These are phyloP conservation scores for Scleromitrula shiraiana DNA, from an alignment of 2,329 filamentous ascomycete species.

Conservation along the genomic window DNA sequence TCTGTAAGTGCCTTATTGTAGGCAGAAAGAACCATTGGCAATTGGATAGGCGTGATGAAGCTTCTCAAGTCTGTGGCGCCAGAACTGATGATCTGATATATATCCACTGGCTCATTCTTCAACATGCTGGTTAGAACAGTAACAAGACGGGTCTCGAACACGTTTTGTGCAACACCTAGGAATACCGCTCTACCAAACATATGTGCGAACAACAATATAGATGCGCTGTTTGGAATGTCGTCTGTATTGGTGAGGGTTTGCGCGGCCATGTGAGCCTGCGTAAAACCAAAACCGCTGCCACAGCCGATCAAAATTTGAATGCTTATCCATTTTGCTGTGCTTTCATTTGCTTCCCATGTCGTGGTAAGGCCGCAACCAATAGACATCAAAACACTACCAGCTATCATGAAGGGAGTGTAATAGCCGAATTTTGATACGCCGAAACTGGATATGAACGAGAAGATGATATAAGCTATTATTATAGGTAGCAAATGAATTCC, in stretches of 20 bases:
- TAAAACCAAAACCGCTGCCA: conserved; percentile 26
- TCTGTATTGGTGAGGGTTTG: conserved; percentile 42
- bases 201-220: conserved; percentile 48
- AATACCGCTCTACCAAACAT: conserved; percentile 51
- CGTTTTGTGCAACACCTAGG: background rate
- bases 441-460: conserved; percentile 12
- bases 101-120: background rate
- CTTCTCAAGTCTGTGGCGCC: no score
- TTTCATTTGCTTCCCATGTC: conserved; percentile 30
- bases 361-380: conserved; percentile 36
- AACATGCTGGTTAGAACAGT: background rate
- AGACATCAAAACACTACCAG: conserved; percentile 23
- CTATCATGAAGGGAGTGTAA: conserved; percentile 22
- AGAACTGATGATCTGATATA: no score
- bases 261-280: conserved; percentile 24
- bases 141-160: background rate
- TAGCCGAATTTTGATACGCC: conserved; percentile 25
- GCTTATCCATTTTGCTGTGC: conserved; percentile 31
- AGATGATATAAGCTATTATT: background rate
- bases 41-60: no score
- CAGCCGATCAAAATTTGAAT: conserved; percentile 26
- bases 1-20: no score
- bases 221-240: conserved; percentile 43
- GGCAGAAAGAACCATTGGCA: no score
- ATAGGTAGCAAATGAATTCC: background rate